Evolutionary conservation across 2,329 filamentous ascomycete species (phyloP).

Genomic region (Botrytis elliptica): DNA sequence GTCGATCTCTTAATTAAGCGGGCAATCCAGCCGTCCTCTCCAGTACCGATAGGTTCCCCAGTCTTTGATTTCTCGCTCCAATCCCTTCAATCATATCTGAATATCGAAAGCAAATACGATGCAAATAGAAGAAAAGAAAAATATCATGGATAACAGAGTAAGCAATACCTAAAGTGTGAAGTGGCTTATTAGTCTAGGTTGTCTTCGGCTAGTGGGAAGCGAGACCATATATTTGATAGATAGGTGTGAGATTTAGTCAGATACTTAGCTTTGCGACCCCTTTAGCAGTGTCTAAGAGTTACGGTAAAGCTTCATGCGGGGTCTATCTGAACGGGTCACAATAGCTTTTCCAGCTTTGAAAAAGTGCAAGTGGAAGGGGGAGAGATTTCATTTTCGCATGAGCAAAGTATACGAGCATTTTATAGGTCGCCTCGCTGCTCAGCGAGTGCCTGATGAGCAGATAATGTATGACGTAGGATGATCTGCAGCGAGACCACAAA

Average conservation of each 20-base stretch:
- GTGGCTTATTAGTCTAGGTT: neutral
- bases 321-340: neutral
- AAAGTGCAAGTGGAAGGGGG: neutral
- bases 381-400: neutral
- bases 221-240: neutral
- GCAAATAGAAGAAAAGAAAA: neutral
- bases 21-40: neutral
- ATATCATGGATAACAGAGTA: neutral
- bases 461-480: no score
- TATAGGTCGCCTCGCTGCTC: neutral
- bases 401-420: neutral
- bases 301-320: neutral
- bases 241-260: neutral
- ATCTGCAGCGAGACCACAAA: no score
- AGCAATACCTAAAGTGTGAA: neutral
- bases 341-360: neutral
- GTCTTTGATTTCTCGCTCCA: neutral
- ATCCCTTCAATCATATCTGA: neutral
- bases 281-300: neutral
- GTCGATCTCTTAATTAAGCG: neutral
- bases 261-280: neutral
- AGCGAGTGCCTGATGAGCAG: no score
- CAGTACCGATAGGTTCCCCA: neutral
- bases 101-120: neutral
- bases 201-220: neutral